Evolutionary conservation across 2,329 filamentous ascomycete species (phyloP).

Genomic region (Aschersonia sp.): DNA sequence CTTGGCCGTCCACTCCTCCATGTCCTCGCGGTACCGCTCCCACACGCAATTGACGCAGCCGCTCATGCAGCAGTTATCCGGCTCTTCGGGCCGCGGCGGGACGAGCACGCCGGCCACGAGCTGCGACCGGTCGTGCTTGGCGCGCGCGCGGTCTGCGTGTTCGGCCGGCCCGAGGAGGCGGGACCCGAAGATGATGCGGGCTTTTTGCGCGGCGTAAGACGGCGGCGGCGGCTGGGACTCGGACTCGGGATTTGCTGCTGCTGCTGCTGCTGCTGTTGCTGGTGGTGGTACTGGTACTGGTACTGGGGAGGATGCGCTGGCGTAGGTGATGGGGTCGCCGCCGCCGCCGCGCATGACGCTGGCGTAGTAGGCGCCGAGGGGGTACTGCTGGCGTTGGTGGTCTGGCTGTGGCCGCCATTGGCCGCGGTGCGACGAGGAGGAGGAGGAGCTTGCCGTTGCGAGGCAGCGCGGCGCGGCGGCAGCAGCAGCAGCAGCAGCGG

Average conservation of each 20-base stretch:
- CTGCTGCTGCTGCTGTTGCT: too few relatives aligned
- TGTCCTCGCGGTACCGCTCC: constrained; percentile 80
- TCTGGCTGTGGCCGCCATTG: constrained; percentile 7
- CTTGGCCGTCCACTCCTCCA: constrained; percentile 72
- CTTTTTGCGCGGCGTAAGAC: constrained; percentile 21
- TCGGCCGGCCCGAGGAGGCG: constrained; percentile 61
- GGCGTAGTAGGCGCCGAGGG: constrained; percentile 45
- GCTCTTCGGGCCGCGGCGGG: constrained; percentile 73
- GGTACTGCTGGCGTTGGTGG: constrained; percentile 23
- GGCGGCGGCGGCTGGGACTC: too few relatives aligned
- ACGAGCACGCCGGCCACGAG: constrained; percentile 67
- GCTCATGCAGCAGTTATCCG: constrained; percentile 98
- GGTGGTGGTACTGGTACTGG: too few relatives aligned
- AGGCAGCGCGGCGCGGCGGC: constrained; percentile 10
- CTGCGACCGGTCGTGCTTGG: constrained; percentile 42
- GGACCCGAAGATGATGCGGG: constrained; percentile 68
- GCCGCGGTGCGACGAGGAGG: constrained; percentile 9
- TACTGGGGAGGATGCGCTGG: too few relatives aligned
- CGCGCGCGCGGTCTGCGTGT: constrained; percentile 43
- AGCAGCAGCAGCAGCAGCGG: too few relatives aligned
- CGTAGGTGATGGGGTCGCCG: constrained; percentile 16
- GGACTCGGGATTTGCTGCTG: too few relatives aligned
- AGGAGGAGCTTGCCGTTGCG: constrained; percentile 7
- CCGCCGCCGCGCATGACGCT: constrained; percentile 32
- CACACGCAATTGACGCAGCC: constrained; percentile 97